phyloP scores from a whole-genome alignment of 169 alveolate species.

The Cyclospora cayetanensis region DNA sequence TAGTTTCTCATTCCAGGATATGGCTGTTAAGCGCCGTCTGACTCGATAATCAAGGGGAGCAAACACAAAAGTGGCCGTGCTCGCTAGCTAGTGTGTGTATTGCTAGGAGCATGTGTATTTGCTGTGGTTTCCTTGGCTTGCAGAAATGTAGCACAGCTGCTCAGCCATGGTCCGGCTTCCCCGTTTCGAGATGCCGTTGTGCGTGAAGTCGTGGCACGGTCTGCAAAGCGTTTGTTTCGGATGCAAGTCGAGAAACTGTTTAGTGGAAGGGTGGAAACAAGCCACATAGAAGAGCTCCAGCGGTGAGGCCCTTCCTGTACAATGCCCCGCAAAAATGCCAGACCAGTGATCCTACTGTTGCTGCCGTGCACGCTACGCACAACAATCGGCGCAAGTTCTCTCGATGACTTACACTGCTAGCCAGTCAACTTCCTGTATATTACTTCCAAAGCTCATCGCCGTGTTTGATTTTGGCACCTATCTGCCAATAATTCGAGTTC shows the following conservation, averaged over 20 bases:
- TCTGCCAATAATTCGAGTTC: too few relatives aligned
- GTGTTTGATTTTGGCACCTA: too few relatives aligned
- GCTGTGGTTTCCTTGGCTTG: not conserved
- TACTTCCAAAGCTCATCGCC: too few relatives aligned
- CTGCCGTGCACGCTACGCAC: too few relatives aligned
- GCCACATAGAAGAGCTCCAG: constrained; percentile 62
- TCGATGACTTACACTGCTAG: too few relatives aligned
- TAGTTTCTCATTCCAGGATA: not conserved
- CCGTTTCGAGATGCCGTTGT: constrained; percentile 64
- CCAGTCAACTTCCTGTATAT: too few relatives aligned
- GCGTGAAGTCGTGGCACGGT: constrained; percentile 69
- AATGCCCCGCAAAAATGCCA: not conserved
- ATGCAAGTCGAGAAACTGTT: constrained; percentile 63
- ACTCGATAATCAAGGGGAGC: too few relatives aligned
- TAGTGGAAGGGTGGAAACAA: constrained; percentile 11
- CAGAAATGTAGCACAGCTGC: constrained; percentile 58
- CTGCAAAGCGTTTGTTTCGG: constrained; percentile 68
- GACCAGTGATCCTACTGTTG: too few relatives aligned
- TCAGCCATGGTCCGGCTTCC: constrained; percentile 19
- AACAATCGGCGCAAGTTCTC: too few relatives aligned
- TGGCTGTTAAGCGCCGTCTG: too few relatives aligned
- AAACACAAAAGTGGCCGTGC: too few relatives aligned
- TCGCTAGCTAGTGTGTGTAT: too few relatives aligned
- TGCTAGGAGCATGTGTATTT: not conserved
- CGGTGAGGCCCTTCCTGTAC: constrained; percentile 36